Base-by-base conservation (phyloP, 192 early-diverging fungal species). In the Podila clonocystis region DNA sequence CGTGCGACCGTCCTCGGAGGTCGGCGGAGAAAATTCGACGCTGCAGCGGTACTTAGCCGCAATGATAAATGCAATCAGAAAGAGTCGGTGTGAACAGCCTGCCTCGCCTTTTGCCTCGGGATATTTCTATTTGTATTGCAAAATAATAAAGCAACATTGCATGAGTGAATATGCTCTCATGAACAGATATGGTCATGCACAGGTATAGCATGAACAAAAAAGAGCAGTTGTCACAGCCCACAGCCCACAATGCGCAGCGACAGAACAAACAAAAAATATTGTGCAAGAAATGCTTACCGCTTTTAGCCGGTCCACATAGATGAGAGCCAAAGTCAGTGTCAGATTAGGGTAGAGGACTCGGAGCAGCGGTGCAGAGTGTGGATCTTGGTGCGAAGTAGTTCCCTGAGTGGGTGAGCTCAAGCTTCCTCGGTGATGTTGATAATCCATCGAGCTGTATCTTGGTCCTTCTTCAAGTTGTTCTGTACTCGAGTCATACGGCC, bases 61-160 rank as follows among this genome's bases (percentile, higher is more conserved):
- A 48, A 88, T 83, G 24, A 85, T 85, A 62, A 83, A 88, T 12
- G 87, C 87, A 1, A 84, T 74, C 38, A 88, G 45, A 29, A 88
- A 86, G 20, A 88, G 66, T 0, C 87, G 79, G 22, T 84, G 85
- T 4, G 83, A 84, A 41, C 85, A 88, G 7, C 87, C 87, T 13
- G 75, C 64, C 45, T 85, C 82, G 9, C 87, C 85, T 59, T 74
- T 85, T 11, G 76, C 75, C 5, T 80, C 76, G 5, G 69, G 63
- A 62, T 86, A 83, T 76, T 83, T 85, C 85, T 85, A 70, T 64
- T 24, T 22, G 9, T 28, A 15, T 22, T 7, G 0, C 33, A 49
- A 13, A 36, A 50, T n/a, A 22, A 22, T 1, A 38, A 48, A 59
- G 2, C 19, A 33, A 6, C n/a, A 17, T 1, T 19, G 20, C 13